These are phyloP conservation scores for Prorocentrum cordatum DNA, from an alignment of 169 alveolate genomes.

Conservation along the genomic window DNA sequence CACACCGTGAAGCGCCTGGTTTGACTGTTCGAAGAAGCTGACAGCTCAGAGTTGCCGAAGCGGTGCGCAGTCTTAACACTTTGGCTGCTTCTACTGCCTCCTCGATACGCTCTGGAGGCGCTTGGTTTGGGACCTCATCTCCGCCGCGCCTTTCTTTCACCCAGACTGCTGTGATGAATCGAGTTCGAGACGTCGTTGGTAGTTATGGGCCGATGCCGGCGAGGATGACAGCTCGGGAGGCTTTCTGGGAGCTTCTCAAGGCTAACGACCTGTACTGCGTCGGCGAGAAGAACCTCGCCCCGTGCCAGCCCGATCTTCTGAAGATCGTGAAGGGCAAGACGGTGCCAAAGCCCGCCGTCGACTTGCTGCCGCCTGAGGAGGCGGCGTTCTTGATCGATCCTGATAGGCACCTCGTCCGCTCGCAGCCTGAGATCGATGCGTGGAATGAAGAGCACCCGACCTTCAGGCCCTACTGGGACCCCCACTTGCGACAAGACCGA, in stretches of 20 bases:
- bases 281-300: neutral
- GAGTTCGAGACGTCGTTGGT: no score
- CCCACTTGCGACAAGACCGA: neutral
- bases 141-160: no score
- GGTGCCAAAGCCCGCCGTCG: neutral
- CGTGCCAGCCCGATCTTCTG: neutral
- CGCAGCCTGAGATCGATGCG: neutral
- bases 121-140: no score
- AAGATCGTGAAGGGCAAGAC: neutral
- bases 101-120: no score
- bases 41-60: no score
- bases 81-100: no score
- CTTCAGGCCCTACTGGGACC: slow-evolving; percentile 15
- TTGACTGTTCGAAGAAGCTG: no score
- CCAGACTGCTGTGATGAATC: no score
- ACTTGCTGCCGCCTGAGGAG: neutral
- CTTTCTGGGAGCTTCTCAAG: neutral
- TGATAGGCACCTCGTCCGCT: neutral
- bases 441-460: neutral
- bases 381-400: neutral
- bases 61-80: no score
- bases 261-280: neutral
- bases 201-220: no score
- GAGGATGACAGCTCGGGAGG: slow-evolving; percentile 1
- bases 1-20: no score